Evolutionary conservation across 192 early-diverging fungal genomes (phyloP), one percentile per base, ranked within the genome.

Genomic region (Podila minutissima): DNA sequence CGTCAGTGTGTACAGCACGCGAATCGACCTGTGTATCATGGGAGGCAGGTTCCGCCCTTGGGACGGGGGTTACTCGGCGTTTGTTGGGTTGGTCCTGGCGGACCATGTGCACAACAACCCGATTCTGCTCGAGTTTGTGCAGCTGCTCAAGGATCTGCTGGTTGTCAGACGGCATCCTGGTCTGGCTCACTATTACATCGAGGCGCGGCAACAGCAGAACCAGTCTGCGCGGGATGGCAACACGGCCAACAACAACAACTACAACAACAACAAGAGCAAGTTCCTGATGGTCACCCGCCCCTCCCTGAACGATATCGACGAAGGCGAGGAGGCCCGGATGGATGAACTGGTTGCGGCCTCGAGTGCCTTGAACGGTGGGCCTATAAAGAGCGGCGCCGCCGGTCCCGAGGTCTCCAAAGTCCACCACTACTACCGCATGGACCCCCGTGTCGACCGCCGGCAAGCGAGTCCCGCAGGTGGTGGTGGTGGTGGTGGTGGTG

Each of bases 31-130:
- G 0, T 81, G 77, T 48, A 81, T 81, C 37, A 81, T 81, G 77
- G 77, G 77, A 13, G 71, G 77, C 20, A 48, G 77, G 20, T 81
- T 81, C 26, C 77, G 77, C 10, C 77, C 77, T 0, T 81, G 77
- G 77, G 77, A 81, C 60, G 77, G 77, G 5, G 77, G 77, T 0
- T 81, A 81, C 20, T 81, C 77, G 7, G 77, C 77, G 17, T 81
- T 81, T 66, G 77, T 81, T 0, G 77, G 77, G 12, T 26, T 81
- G 20, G 77, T 81, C 7, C 62, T 81, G 62, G 77, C 77, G 31
- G 77, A 81, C 49, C 77, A 81, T 81, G 71, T 73, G 0, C 37
- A 71, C 31, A 81, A 73, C n/a, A 67, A 81, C 28, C 77, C 77
- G 33, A 73, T 81, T 20, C 50, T 73, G 46, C 48, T 81, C 20